Evolutionary conservation across 2,329 filamentous ascomycete species (phyloP), one percentile per base, ranked within the genome.

Genomic region (Curvularia eragrostidis): DNA sequence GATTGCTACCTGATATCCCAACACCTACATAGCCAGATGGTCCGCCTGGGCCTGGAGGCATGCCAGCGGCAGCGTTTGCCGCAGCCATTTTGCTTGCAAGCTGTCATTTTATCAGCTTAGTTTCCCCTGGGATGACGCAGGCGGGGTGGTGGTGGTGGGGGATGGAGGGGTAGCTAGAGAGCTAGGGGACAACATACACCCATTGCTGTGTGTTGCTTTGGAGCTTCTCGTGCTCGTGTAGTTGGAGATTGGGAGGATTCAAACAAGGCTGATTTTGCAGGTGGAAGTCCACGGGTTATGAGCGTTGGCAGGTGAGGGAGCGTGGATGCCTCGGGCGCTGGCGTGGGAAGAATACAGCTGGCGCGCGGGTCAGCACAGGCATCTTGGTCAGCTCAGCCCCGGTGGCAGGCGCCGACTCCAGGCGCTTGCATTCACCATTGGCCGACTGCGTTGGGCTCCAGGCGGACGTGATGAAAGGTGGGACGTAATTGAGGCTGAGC

Each of bases 1-100:
- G 54, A 53, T 52, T 43, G 58, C 32, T 15, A 42, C 58, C 52
- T 50, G 42, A 51, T 43, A 15, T 8, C 15, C 39, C 36, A 12
- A 53, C 21, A 84, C 84, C 82, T 78, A 86, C 84, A 74, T 85
- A 85, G 76, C 79, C 79, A 65, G 78, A 78, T 62, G 72, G 73
- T 55, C 72, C 78, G 56, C 73, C 32, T n/a, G n/a, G n/a, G 13
- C 32, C 47, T 39, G 75, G 70, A 65, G 75, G 72, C 56, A 72
- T 73, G 19, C 74, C 76, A 56, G 66, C 63, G 46, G 72, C 66
- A 54, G 74, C 65, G 42, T 72, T 73, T 42, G 79, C 73, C 49
- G 80, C 80, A 39, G 80, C 80, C 68, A 82, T 77, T 67, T 82
- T 82, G 43, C 71, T 76, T 62, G 80, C 80, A 59, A 82, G 75